Evolutionary conservation across 2,329 filamentous ascomycete species (phyloP).

Genomic region (Aspergillus transmontanensis): DNA sequence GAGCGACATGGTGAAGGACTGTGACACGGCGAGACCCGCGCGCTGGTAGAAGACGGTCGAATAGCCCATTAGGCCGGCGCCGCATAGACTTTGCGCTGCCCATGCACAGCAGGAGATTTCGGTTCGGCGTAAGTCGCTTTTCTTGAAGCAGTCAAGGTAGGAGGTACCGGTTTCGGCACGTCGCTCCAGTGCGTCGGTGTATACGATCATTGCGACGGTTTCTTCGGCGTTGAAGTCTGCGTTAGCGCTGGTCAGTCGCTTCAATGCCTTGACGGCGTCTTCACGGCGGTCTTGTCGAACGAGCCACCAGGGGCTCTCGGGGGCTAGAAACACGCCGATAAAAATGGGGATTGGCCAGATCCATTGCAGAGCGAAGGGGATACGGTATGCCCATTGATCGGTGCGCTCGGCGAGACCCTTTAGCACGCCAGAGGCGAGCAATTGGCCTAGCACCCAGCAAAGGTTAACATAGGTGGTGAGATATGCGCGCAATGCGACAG

Average conservation of each 20-base stretch:
- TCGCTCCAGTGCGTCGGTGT: constrained; percentile 39
- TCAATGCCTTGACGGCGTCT: constrained; percentile 33
- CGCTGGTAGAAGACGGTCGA: constrained; percentile 39
- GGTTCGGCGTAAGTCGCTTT: constrained; percentile 40
- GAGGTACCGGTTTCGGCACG: constrained; percentile 18
- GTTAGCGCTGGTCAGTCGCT: constrained; percentile 29
- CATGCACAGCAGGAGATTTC: constrained; percentile 44
- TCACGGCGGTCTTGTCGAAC: constrained; percentile 37
- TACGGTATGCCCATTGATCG: constrained; percentile 39
- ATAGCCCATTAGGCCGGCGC: constrained; percentile 35
- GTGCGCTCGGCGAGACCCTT: constrained; percentile 31
- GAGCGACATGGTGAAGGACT: constrained; percentile 42
- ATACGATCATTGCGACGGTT: constrained; percentile 40
- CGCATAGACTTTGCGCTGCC: constrained; percentile 36
- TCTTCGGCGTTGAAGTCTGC: constrained; percentile 31
- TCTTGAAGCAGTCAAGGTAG: constrained; percentile 35
- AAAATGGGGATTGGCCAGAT: constrained; percentile 26
- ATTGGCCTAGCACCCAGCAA: constrained; percentile 32
- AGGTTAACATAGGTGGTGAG: constrained; percentile 11
- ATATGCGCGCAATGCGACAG: constrained; percentile 3
- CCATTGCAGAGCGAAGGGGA: constrained; percentile 42
- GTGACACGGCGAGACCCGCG: constrained; percentile 36
- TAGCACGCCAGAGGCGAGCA: constrained; percentile 40
- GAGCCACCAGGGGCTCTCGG: constrained; percentile 44
- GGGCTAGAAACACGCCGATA: constrained; percentile 30